These are phyloP conservation scores for Petrea volubilis DNA, from an alignment of 257 asterid genomes.

Conservation along the genomic window DNA sequence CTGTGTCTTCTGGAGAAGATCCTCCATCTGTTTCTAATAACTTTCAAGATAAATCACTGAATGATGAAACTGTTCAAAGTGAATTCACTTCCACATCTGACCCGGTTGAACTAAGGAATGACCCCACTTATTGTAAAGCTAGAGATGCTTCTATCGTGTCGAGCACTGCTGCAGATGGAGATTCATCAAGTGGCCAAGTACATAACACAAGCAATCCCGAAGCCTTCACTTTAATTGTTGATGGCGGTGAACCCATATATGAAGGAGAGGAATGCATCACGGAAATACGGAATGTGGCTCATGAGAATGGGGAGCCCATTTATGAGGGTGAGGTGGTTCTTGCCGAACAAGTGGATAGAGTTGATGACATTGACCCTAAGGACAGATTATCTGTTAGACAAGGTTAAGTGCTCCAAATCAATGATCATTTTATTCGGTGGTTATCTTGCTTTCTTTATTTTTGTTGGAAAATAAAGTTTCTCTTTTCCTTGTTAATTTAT, in stretches of 20 bases:
- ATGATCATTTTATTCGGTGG: not conserved
- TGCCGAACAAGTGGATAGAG: constrained; percentile 51
- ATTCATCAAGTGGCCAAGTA: constrained; percentile 28
- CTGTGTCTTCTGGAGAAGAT: constrained; percentile 27
- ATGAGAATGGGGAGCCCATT: constrained; percentile 59
- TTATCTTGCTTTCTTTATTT: not conserved
- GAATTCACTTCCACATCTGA: constrained; percentile 28
- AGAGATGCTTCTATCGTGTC: constrained; percentile 26
- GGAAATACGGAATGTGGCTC: constrained; percentile 37
- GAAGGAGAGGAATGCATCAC: constrained; percentile 72
- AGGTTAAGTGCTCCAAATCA: constrained; percentile 36
- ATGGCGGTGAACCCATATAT: constrained; percentile 57
- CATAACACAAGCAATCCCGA: constrained; percentile 27
- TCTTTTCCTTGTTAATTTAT: constrained; percentile 2
- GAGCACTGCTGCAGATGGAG: constrained; percentile 28
- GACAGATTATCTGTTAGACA: constrained; percentile 43
- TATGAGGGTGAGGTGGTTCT: constrained; percentile 77
- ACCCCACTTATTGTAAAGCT: constrained; percentile 27
- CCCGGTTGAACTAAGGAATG: constrained; percentile 17
- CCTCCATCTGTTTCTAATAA: constrained; percentile 24
- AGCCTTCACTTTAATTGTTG: constrained; percentile 31
- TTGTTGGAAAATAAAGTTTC: not conserved
- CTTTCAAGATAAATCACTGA: constrained; percentile 19
- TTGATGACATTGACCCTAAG: constrained; percentile 28
- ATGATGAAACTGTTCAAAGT: constrained; percentile 22